Percentiles rank a stretch among this genome's conserved stretches.
Evolutionary conservation across 1,284 basidiomycete genomes (phyloP).

Genomic region (Fistulina hepatica): DNA sequence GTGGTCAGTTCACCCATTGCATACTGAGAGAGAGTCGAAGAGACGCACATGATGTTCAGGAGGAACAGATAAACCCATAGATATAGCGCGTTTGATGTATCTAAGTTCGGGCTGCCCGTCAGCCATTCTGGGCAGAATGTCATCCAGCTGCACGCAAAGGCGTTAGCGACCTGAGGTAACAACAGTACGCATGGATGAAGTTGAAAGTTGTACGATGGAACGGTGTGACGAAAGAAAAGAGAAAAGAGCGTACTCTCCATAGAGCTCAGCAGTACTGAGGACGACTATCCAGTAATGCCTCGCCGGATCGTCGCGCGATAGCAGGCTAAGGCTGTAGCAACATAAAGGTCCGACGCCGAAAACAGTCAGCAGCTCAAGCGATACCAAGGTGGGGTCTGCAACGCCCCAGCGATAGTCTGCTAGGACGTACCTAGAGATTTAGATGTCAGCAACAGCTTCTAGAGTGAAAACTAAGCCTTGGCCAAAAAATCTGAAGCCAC

Average conservation of each 20-base stretch:
- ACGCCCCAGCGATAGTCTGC: conserved; percentile 75
- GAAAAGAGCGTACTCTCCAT: conserved; percentile 48
- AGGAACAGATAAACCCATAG: conserved; percentile 48
- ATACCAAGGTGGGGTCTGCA: conserved; percentile 68
- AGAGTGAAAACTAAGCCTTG: too few species aligned
- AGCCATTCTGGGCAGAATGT: conserved; percentile 82
- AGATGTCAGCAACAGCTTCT: too few species aligned
- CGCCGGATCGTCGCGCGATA: conserved; percentile 51
- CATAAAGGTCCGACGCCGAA: conserved; percentile 64
- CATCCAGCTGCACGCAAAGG: conserved; percentile 71
- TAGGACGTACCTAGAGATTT: conserved; percentile 43
- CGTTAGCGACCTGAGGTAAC: too few species aligned
- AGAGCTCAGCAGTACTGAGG: conserved; percentile 62
- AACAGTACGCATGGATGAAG: conserved; percentile 6
- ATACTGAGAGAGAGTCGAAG: conserved; percentile 2
- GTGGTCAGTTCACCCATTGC: conserved; percentile 26
- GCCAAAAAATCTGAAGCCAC: too few species aligned
- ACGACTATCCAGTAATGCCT: conserved; percentile 76
- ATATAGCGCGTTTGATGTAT: conserved; percentile 53
- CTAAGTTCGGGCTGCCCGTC: conserved; percentile 58
- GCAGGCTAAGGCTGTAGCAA: conserved; percentile 55
- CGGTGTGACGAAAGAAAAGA: not conserved
- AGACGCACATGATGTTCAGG: too few species aligned
- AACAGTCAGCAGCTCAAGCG: conserved; percentile 74
- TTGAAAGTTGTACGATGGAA: not conserved